These are phyloP conservation scores for Aspergillus flavus DNA, from an alignment of 2,329 filamentous ascomycete genomes.

Conservation along the genomic window DNA sequence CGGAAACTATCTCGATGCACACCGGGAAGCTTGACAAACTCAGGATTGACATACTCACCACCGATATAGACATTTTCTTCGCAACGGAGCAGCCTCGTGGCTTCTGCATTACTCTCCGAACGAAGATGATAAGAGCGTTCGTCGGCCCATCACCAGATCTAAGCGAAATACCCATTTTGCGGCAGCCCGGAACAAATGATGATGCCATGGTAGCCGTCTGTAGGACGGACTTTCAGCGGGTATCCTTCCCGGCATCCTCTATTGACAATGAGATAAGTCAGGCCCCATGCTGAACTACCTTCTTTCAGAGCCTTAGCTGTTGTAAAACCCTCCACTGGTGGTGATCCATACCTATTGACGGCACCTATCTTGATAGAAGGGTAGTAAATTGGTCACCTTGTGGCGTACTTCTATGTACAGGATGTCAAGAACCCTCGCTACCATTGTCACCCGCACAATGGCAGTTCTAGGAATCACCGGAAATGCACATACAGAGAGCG, in stretches of 20 bases:
- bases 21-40: slow-evolving; percentile 21
- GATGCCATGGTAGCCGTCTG: too few relatives aligned
- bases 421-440: slow-evolving; percentile 58
- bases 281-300: slow-evolving; percentile 63
- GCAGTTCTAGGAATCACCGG: slow-evolving; percentile 27
- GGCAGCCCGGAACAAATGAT: too few relatives aligned
- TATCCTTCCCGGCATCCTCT: too few relatives aligned
- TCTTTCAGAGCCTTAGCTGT: slow-evolving; percentile 56
- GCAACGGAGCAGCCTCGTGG: slow-evolving; percentile 53
- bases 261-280: slow-evolving; percentile 50
- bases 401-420: slow-evolving; percentile 34
- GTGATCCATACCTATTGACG: slow-evolving; percentile 22
- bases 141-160: slow-evolving; percentile 56
- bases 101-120: slow-evolving; percentile 34
- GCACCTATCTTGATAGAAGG: slow-evolving; percentile 33
- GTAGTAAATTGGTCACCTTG: slow-evolving; percentile 32
- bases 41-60: slow-evolving; percentile 55
- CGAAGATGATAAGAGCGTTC: slow-evolving; percentile 12
- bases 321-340: slow-evolving; percentile 25
- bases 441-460: slow-evolving; percentile 32
- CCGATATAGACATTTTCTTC: too few relatives aligned
- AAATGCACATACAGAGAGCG: slow-evolving; percentile 53
- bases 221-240: too few relatives aligned
- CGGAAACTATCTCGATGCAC: slow-evolving; percentile 59
- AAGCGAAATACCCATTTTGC: slow-evolving; percentile 51